Conservation (phyloP, 345 rosid genomes). For the Psidium friedrichsthalianum region DNA sequence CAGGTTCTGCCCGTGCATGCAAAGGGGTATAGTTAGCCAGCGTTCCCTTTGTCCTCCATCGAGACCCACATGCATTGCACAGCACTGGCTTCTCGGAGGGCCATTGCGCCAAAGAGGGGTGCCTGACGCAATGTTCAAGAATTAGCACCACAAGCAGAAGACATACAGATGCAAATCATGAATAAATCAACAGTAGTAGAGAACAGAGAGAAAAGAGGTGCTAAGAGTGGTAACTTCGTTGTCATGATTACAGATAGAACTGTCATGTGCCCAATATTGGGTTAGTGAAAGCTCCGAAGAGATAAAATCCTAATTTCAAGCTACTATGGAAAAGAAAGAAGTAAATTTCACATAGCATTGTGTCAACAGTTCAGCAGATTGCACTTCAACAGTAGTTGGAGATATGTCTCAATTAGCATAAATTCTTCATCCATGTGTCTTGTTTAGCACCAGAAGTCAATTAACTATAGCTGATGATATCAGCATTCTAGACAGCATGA, state of each 20-base stretch:
- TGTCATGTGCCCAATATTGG: background rate
- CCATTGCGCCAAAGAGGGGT: constrained; percentile 99
- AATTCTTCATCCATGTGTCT: background rate
- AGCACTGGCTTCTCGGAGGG: constrained; percentile 93
- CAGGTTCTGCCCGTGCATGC: constrained; percentile 59
- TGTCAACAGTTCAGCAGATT: background rate
- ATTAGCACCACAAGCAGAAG: background rate
- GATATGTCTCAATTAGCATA: background rate
- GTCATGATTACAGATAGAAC: background rate
- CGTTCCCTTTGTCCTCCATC: constrained; percentile 87
- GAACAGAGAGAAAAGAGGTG: background rate
- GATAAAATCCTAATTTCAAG: background rate
- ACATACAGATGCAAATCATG: background rate
- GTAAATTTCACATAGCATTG: background rate
- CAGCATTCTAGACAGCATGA: background rate
- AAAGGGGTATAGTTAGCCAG: constrained; percentile 81
- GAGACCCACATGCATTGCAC: constrained; percentile 98
- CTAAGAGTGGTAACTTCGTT: background rate
- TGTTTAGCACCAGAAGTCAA: background rate
- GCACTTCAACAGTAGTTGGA: background rate
- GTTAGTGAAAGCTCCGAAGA: background rate
- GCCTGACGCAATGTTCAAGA: constrained; percentile 27
- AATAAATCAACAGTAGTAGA: background rate
- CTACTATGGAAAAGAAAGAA: background rate
- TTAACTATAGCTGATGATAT: background rate